Evolutionary conservation across 371 early-diverging fungal genomes (phyloP).

Genomic region (Apophysomyces elegans): DNA sequence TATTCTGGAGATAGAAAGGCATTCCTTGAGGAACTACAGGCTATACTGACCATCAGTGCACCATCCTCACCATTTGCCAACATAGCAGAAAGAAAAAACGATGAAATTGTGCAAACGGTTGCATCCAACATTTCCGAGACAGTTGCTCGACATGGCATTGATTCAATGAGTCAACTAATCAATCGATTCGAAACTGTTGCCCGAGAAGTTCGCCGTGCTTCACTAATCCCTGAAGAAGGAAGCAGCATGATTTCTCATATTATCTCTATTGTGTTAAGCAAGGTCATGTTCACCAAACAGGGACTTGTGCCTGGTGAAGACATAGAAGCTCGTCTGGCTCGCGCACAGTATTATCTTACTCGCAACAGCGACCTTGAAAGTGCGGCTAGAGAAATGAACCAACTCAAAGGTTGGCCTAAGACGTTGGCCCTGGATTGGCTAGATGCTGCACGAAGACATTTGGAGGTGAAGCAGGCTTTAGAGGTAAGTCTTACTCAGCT

Average conservation of each 20-base stretch:
- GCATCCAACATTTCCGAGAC: conserved; percentile 64
- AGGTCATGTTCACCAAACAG: conserved; percentile 82
- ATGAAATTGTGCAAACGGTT: conserved; percentile 70
- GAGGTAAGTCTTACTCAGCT: conserved; percentile 51
- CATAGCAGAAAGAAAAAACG: conserved; percentile 54
- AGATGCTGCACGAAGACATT: conserved; percentile 76
- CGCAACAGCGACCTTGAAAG: conserved; percentile 80
- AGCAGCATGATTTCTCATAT: conserved; percentile 82
- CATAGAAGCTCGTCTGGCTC: conserved; percentile 87
- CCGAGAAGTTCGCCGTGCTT: conserved; percentile 77
- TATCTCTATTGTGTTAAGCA: conserved; percentile 75
- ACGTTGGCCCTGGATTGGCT: conserved; percentile 92
- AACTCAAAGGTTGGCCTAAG: conserved; percentile 93
- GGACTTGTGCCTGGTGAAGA: conserved; percentile 89
- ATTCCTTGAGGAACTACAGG: conserved; percentile 73
- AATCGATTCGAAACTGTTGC: conserved; percentile 76
- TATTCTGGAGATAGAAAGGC: conserved; percentile 50
- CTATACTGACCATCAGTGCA: conserved; percentile 47
- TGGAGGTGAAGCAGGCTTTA: conserved; percentile 93
- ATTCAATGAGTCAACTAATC: conserved; percentile 72
- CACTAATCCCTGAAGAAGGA: conserved; percentile 87
- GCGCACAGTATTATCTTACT: conserved; percentile 76
- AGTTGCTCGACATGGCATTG: conserved; percentile 69
- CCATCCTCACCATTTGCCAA: conserved; percentile 50
- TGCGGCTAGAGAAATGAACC: conserved; percentile 94